Conservation (phyloP, 768 basidiomycete species). For the Epithele typhae region DNA sequence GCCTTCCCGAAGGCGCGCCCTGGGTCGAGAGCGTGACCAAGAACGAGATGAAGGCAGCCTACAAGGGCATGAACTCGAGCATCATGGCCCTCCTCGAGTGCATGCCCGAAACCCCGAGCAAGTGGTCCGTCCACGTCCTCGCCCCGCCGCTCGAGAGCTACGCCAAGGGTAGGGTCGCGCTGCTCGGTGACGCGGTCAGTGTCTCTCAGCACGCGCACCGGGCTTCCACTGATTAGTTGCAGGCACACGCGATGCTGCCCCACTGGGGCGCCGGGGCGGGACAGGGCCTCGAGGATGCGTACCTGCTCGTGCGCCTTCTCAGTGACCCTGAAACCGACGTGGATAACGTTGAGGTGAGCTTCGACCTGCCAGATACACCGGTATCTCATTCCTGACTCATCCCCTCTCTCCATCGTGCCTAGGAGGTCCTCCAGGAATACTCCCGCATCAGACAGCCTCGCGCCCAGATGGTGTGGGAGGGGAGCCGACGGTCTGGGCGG, state of each 20-base stretch:
- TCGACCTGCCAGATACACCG: neutral
- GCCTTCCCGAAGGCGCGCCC: conserved; percentile 3
- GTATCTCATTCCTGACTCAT: neutral
- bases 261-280: conserved; percentile 56
- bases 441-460: conserved; percentile 40
- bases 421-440: conserved; percentile 45
- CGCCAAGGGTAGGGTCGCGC: conserved; percentile 39
- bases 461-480: conserved; percentile 43
- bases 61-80: conserved; percentile 43
- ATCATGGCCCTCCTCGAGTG: conserved; percentile 37
- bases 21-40: conserved; percentile 40
- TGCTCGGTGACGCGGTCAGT: conserved; percentile 46
- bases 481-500: conserved; percentile 38
- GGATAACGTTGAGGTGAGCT: conserved; percentile 39
- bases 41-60: conserved; percentile 39
- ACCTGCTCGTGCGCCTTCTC: conserved; percentile 44
- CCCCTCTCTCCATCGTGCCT: neutral
- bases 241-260: conserved; percentile 54
- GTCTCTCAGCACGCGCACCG: neutral
- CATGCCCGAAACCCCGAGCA: conserved; percentile 38
- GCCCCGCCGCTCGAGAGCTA: conserved; percentile 41
- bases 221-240: too few relatives aligned
- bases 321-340: conserved; percentile 35
- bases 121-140: conserved; percentile 51
- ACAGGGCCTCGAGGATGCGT: conserved; percentile 55